These are phyloP conservation scores for Malus hybrid DNA, from an alignment of 331 rosid species.

Conservation along the genomic window DNA sequence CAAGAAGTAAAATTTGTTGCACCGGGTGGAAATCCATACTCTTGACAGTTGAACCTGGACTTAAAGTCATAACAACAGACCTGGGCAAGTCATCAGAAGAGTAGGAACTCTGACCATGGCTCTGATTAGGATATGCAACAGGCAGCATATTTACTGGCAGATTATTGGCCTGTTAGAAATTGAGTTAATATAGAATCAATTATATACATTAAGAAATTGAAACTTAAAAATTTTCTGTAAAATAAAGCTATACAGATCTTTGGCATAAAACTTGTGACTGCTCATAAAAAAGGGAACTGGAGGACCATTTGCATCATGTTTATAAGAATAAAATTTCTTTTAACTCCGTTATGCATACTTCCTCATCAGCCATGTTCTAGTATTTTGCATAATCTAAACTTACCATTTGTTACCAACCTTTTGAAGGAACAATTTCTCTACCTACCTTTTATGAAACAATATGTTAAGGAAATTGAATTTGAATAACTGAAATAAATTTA, in stretches of 20 bases:
- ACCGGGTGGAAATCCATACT: conserved; percentile 96
- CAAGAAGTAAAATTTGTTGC: conserved; percentile 85
- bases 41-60: conserved; percentile 65
- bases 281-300: too few relatives aligned
- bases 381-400: not conserved
- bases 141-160: conserved; percentile 79
- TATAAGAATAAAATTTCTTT: not conserved
- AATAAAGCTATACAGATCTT: not conserved
- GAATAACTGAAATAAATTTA: not conserved
- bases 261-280: not conserved
- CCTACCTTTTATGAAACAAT: not conserved
- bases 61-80: conserved; percentile 63
- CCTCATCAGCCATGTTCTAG: not conserved
- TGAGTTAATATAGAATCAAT: conserved; percentile 12
- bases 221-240: not conserved
- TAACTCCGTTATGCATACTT: not conserved
- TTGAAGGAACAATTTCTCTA: not conserved
- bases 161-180: conserved; percentile 63
- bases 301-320: not conserved
- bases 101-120: conserved; percentile 84
- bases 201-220: conserved; percentile 2
- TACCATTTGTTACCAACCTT: not conserved
- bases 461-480: not conserved
- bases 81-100: conserved; percentile 92
- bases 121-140: conserved; percentile 55